Evolutionary conservation across 2,329 filamentous ascomycete species (phyloP), one percentile per base, ranked within the genome.

Genomic region (Xylaria arbuscula): DNA sequence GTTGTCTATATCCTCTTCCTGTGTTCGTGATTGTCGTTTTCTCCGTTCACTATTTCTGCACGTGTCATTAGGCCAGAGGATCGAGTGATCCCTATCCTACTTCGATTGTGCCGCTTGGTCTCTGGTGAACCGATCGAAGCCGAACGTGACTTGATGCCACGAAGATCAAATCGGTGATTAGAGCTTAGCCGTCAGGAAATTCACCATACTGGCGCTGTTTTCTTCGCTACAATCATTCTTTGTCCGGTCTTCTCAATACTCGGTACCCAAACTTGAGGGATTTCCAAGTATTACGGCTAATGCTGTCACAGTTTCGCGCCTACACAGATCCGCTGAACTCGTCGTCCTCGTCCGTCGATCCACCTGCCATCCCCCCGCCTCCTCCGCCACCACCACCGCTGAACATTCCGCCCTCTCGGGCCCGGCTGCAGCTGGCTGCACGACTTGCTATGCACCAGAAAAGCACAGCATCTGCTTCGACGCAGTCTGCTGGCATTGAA

Each of bases 371-470:
- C 56, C 86, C 82, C 2, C 87, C 88, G 7, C 88, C 88, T 2
- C 86, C 86, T 1, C 86, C 88, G 0, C 91, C 91, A n/a, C 92
- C 89, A 24, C 90, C 92, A 38, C 93, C 94, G 13, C 84, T 97
- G 76, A 96, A 95, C 78, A 90, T 95, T 42, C 90, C 92, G 0
- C 94, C 95, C 1, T 97, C 93, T 8, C 89, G 95, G 61, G 95
- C 95, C 8, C 89, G 95, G 59, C 86, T 93, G 64, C 93, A 97
- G 79, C 87, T 98, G n/a, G 94, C 94, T n/a, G 92, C 93, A 13
- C 89, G 94, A 13, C 86, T 98, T 76, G 88, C 93, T 1, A 88
- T 92, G 80, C 92, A 93, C 72, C 88, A 90, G 73, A 91, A 93
- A 79, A 88, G 89, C 72, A 81, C 84, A 6, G 80, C 83, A 28